phyloP scores from a whole-genome alignment of 768 basidiomycete genomes.

The Lyophyllum shimeji region DNA sequence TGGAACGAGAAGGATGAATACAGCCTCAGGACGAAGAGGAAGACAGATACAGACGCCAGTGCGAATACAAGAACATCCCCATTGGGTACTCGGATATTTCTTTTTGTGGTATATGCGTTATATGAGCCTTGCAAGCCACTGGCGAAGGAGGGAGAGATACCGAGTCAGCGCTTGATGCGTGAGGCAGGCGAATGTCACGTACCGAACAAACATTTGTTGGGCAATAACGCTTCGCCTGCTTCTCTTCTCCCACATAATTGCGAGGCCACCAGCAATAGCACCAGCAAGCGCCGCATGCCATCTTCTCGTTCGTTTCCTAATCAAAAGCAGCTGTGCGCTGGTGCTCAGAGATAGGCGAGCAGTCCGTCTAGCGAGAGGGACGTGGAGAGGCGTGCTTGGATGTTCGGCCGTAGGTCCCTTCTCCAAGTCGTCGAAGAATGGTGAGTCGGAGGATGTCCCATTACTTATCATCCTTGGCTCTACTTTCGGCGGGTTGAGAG shows the following conservation, averaged over 20 bases:
- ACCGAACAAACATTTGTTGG: constrained; percentile 90
- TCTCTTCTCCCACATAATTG: constrained; percentile 76
- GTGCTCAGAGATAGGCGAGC: constrained; percentile 62
- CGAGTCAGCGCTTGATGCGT: background rate
- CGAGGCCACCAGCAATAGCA: constrained; percentile 66
- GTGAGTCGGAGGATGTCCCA: constrained; percentile 20
- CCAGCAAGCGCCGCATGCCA: constrained; percentile 87
- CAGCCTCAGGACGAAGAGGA: background rate
- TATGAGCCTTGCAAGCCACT: constrained; percentile 91
- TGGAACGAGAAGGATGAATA: constrained; percentile 25
- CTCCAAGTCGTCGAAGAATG: constrained; percentile 15
- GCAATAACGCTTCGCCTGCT: constrained; percentile 66
- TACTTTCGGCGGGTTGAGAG: constrained; percentile 28
- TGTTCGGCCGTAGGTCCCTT: constrained; percentile 24
- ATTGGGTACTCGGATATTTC: constrained; percentile 71
- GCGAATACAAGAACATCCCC: constrained; percentile 84
- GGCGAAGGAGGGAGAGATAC: background rate
- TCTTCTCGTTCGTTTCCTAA: constrained; percentile 63
- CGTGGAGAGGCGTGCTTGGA: constrained; percentile 24
- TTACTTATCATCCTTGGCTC: constrained; percentile 29
- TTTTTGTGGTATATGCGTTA: constrained; percentile 70
- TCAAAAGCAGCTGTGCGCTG: constrained; percentile 60
- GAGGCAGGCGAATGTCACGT: constrained; percentile 20
- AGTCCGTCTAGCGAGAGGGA: constrained; percentile 33
- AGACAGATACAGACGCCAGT: constrained; percentile 49